Evolutionary conservation across 2,329 filamentous ascomycete genomes (phyloP).

Genomic region (Xylaria sp.): DNA sequence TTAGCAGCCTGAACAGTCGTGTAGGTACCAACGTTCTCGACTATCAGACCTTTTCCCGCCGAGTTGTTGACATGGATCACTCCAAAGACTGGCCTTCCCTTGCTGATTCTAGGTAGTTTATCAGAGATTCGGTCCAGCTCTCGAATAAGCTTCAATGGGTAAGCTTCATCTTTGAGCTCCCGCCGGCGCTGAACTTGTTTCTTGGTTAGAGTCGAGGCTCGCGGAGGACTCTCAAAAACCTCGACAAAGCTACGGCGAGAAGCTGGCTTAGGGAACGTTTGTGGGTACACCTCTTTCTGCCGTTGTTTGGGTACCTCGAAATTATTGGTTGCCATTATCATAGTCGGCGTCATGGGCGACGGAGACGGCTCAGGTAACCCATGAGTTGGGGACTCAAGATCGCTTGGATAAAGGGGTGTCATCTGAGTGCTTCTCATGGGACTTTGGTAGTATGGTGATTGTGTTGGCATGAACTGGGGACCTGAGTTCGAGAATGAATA

Average conservation of each 20-base stretch:
- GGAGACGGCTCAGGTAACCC: slow-evolving; percentile 1
- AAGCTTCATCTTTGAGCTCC: slow-evolving; percentile 16
- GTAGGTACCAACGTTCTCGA: slow-evolving; percentile 29
- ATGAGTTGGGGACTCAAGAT: neutral
- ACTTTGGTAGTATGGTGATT: neutral
- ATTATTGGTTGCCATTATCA: neutral
- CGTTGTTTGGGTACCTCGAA: slow-evolving; percentile 1
- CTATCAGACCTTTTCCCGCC: neutral
- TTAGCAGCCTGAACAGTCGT: slow-evolving; percentile 27
- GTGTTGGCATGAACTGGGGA: neutral
- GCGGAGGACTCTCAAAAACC: neutral
- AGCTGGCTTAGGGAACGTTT: neutral
- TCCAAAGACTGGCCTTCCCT: slow-evolving; percentile 2
- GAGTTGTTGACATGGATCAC: slow-evolving; percentile 25
- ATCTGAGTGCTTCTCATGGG: neutral
- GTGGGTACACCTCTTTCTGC: neutral
- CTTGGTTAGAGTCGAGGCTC: neutral
- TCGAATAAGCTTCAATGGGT: slow-evolving; percentile 28
- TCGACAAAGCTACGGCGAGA: neutral
- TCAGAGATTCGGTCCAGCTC: neutral
- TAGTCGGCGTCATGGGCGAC: neutral
- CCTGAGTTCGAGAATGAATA: neutral
- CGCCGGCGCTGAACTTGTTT: slow-evolving; percentile 1
- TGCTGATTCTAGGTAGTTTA: neutral
- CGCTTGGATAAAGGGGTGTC: neutral